These are phyloP conservation scores for Erysimum cheiri DNA, from an alignment of 441 rosid genomes.

Conservation along the genomic window DNA sequence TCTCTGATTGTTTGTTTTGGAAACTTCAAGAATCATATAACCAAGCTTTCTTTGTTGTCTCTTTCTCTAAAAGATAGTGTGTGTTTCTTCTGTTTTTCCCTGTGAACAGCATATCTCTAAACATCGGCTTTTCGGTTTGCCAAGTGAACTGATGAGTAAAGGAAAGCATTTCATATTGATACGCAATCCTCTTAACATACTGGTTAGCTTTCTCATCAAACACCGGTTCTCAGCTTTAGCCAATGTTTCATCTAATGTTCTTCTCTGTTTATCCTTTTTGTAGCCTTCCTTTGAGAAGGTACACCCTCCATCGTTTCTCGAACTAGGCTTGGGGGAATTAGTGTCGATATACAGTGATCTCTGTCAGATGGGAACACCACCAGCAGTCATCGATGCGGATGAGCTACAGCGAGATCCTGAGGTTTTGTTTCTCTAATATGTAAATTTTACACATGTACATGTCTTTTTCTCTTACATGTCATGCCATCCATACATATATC, in stretches of 20 bases:
- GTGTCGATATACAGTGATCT: slow-evolving; percentile 77
- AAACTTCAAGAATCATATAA: slow-evolving; percentile 7
- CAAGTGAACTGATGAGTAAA: slow-evolving; percentile 69
- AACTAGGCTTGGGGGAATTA: slow-evolving; percentile 75
- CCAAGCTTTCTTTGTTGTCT: slow-evolving; percentile 1
- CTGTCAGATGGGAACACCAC: slow-evolving; percentile 68
- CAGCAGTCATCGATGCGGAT: slow-evolving; percentile 69
- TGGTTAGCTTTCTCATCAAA: slow-evolving; percentile 55
- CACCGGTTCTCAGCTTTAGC: background rate
- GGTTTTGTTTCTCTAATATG: slow-evolving; percentile 50
- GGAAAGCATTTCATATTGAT: slow-evolving; percentile 88
- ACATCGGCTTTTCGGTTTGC: slow-evolving; percentile 65
- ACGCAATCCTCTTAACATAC: slow-evolving; percentile 70
- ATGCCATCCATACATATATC: slow-evolving; percentile 2
- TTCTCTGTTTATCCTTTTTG: slow-evolving; percentile 33
- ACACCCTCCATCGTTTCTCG: slow-evolving; percentile 70
- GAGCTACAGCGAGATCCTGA: slow-evolving; percentile 83
- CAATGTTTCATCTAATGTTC: slow-evolving; percentile 11
- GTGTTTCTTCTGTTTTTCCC: background rate
- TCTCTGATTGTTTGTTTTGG: background rate
- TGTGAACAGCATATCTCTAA: slow-evolving; percentile 71
- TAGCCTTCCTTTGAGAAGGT: slow-evolving; percentile 83
- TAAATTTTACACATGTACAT: too few relatives aligned
- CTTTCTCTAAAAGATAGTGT: slow-evolving; percentile 6
- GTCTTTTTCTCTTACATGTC: slow-evolving; percentile 8